Percentiles rank a stretch among this genome's conserved stretches.
Evolutionary conservation across 495 filamentous ascomycete species (phyloP).

Genomic region (Jackrogersella minutella): DNA sequence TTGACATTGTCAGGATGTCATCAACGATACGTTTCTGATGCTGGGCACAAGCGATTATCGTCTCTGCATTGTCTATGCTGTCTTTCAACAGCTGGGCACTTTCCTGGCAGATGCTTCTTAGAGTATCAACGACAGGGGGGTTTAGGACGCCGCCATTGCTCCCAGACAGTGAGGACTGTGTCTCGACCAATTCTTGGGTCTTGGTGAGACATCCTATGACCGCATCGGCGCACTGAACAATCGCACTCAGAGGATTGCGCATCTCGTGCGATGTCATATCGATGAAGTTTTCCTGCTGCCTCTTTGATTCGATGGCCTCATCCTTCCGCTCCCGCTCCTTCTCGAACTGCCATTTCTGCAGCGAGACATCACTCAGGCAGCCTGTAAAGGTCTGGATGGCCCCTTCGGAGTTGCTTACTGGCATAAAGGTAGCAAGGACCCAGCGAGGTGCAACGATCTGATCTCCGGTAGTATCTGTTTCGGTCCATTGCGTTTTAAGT

Average conservation of each 20-base stretch:
- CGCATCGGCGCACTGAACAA: constrained; percentile 82
- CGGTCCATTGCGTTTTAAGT: constrained; percentile 68
- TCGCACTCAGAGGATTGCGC: constrained; percentile 82
- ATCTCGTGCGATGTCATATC: constrained; percentile 90
- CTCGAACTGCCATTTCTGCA: constrained; percentile 69
- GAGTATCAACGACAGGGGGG: background rate
- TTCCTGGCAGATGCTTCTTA: constrained; percentile 41
- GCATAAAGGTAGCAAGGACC: constrained; percentile 75
- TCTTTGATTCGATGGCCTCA: constrained; percentile 70
- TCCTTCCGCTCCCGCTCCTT: constrained; percentile 67
- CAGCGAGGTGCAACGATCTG: constrained; percentile 58
- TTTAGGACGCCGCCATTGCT: background rate
- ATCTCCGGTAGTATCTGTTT: constrained; percentile 65
- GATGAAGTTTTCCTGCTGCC: constrained; percentile 83
- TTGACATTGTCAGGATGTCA: constrained; percentile 83
- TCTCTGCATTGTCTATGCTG: constrained; percentile 79
- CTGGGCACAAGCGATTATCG: constrained; percentile 80
- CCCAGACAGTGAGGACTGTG: background rate
- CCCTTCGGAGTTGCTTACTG: constrained; percentile 65
- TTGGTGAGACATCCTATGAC: constrained; percentile 66
- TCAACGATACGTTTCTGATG: constrained; percentile 84
- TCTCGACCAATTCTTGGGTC: constrained; percentile 28
- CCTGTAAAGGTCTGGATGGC: constrained; percentile 73
- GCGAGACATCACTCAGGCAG: constrained; percentile 63
- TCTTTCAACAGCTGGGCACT: constrained; percentile 54